A percentile compares a stretch with the other conserved stretches of the same genome.
phyloP scores from a whole-genome alignment of 192 early-diverging fungal species.

The Rhizoclosmatium sp. region DNA sequence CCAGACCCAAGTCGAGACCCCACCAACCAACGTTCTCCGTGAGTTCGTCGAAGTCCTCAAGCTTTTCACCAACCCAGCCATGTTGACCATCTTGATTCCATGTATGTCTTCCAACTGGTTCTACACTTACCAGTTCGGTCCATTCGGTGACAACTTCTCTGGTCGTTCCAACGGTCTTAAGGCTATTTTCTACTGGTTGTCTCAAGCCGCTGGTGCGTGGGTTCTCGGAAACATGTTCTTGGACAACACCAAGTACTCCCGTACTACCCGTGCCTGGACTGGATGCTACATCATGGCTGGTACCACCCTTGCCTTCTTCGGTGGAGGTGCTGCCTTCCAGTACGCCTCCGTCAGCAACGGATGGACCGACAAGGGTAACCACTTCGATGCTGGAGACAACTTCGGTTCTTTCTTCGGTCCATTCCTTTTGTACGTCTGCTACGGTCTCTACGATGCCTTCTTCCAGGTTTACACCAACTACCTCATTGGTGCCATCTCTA shows the following conservation, averaged over 20 bases:
- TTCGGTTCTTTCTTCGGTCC: slow-evolving; percentile 58
- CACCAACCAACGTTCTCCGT: slow-evolving; percentile 70
- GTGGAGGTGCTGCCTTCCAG: slow-evolving; percentile 20
- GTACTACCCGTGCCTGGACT: slow-evolving; percentile 64
- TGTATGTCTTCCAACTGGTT: slow-evolving; percentile 81
- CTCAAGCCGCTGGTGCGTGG: slow-evolving; percentile 1
- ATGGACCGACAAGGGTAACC: slow-evolving; percentile 47
- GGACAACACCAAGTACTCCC: slow-evolving; percentile 46
- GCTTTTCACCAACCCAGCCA: slow-evolving; percentile 72
- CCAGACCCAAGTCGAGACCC: slow-evolving; percentile 71
- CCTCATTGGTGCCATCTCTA: slow-evolving; percentile 84
- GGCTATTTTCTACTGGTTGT: slow-evolving; percentile 9
- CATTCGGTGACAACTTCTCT: slow-evolving; percentile 14
- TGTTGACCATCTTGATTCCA: slow-evolving; percentile 63
- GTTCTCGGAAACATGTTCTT: neutral
- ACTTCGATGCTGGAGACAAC: slow-evolving; percentile 18
- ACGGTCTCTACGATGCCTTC: slow-evolving; percentile 80
- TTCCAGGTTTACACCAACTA: slow-evolving; percentile 85
- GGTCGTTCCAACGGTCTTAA: slow-evolving; percentile 6
- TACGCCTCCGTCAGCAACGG: slow-evolving; percentile 56
- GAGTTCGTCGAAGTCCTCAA: slow-evolving; percentile 64
- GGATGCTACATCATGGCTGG: slow-evolving; percentile 56
- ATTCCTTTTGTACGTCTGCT: slow-evolving; percentile 74
- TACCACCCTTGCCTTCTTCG: slow-evolving; percentile 6
- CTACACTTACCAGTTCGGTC: slow-evolving; percentile 76